Conservation (phyloP, 305 asterid genomes). For the Fraxinus baroniana region DNA sequence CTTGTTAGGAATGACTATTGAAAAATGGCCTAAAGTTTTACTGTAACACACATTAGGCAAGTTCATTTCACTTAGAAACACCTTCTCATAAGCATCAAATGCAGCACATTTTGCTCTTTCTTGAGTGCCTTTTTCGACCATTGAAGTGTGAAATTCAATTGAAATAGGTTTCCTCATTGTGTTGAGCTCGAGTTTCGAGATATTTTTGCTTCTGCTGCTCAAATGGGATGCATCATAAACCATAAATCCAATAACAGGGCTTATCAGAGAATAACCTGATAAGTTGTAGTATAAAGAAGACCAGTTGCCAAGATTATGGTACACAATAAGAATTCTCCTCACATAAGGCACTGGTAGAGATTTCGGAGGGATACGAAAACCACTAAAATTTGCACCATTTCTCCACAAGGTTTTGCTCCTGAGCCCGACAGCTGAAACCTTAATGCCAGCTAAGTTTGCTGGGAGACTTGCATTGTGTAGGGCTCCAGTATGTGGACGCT, state of each 20-base stretch:
- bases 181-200: slow-evolving; percentile 48
- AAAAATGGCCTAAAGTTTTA: slow-evolving; percentile 56
- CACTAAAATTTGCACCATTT: slow-evolving; percentile 59
- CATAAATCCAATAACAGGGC: slow-evolving; percentile 53
- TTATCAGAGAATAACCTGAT: slow-evolving; percentile 46
- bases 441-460: slow-evolving; percentile 53
- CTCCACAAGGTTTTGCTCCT: slow-evolving; percentile 59
- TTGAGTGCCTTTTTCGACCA: background rate
- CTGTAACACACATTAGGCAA: slow-evolving; percentile 45
- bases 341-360: slow-evolving; percentile 58
- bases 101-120: slow-evolving; percentile 48
- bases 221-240: slow-evolving; percentile 53
- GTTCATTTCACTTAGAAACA: slow-evolving; percentile 38
- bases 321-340: slow-evolving; percentile 53
- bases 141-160: slow-evolving; percentile 35
- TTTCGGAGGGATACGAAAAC: slow-evolving; percentile 52
- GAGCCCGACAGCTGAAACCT: slow-evolving; percentile 47
- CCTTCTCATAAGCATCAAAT: slow-evolving; percentile 45
- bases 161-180: slow-evolving; percentile 49
- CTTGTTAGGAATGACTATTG: slow-evolving; percentile 37
- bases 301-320: slow-evolving; percentile 63
- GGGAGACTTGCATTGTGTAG: slow-evolving; percentile 60
- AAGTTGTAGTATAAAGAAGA: slow-evolving; percentile 49
- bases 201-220: slow-evolving; percentile 33
- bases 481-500: slow-evolving; percentile 52